Evolutionary conservation across 2,329 filamentous ascomycete species (phyloP), one percentile per base, ranked within the genome.

Genomic region (Uncinocarpus reesii): DNA sequence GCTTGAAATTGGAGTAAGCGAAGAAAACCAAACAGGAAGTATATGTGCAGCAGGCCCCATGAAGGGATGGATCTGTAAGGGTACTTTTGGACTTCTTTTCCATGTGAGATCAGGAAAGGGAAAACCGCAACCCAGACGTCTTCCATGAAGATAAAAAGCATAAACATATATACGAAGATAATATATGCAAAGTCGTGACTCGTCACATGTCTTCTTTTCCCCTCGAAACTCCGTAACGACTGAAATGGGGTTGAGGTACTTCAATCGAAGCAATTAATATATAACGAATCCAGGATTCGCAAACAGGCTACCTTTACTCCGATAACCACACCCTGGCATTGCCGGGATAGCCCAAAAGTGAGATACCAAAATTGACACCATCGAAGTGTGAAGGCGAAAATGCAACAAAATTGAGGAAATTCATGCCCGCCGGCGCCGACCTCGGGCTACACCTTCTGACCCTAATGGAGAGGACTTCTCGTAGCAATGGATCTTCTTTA

Each of bases 381-480:
- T 34, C 26, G 42, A 47, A 49, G 35, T 15, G 15, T 29, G 36
- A 21, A 20, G 29, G 31, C 6, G 4, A n/a, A 38, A 35, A 6
- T 6, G 31, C 36, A 34, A 36, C 23, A 32, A 2, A 31, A 28
- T 15, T 32, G 28, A 42, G 15, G n/a, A 13, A n/a, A 37, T 23
- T 49, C 36, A 60, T 10, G 55, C 49, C 53, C 86, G 76, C 61
- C 87, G 77, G 61, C 89, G 76, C 53, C 89, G 76, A 26, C 88
- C 87, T 55, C 89, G 80, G 61, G 78, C 86, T 4, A 84, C 84
- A 26, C 89, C 89, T 65, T 95, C 86, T 2, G 85, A 81, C 44
- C n/a, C 92, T 76, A 62, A 95, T 88, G 1, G 87, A 77, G 31
- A 96, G 78, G 1, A 96, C 90, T 42, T 90, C 83, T 45, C 88